Evolutionary conservation across 1,284 basidiomycete genomes (phyloP).

Genomic region (Trichosporon ovoides): DNA sequence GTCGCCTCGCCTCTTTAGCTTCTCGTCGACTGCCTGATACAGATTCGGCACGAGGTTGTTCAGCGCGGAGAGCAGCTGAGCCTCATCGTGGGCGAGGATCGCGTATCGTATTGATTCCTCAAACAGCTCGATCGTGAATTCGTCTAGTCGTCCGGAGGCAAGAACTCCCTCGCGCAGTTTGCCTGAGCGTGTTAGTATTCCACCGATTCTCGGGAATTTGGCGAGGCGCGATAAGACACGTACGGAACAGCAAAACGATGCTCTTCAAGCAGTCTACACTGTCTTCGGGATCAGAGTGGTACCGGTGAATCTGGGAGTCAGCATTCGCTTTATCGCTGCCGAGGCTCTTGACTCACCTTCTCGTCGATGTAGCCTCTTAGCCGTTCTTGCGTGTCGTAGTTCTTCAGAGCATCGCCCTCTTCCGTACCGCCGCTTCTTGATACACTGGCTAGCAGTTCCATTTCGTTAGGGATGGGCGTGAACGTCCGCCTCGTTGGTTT

Average conservation of each 20-base stretch:
- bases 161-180: slow-evolving; percentile 48
- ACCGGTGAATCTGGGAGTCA: slow-evolving; percentile 12
- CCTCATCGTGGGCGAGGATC: slow-evolving; percentile 35
- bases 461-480: slow-evolving; percentile 20
- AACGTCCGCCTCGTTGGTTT: neutral
- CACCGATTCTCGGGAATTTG: neutral
- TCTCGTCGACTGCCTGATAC: slow-evolving; percentile 27
- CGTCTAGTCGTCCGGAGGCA: slow-evolving; percentile 39
- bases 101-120: slow-evolving; percentile 40
- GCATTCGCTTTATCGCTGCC: neutral
- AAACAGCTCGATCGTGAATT: slow-evolving; percentile 44
- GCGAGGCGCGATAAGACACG: slow-evolving; percentile 9
- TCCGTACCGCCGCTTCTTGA: slow-evolving; percentile 42
- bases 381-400: slow-evolving; percentile 34
- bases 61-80: slow-evolving; percentile 40
- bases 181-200: slow-evolving; percentile 23
- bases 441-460: slow-evolving; percentile 40
- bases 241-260: slow-evolving; percentile 42
- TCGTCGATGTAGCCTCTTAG: slow-evolving; percentile 43
- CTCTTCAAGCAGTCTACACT: slow-evolving; percentile 36
- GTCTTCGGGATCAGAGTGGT: slow-evolving; percentile 5
- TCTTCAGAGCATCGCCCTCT: slow-evolving; percentile 46
- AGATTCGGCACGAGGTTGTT: slow-evolving; percentile 42
- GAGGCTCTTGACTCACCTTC: slow-evolving; percentile 32
- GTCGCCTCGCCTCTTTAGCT: neutral